Conservation (phyloP, 768 basidiomycete species). For the Mycena latifolia region DNA sequence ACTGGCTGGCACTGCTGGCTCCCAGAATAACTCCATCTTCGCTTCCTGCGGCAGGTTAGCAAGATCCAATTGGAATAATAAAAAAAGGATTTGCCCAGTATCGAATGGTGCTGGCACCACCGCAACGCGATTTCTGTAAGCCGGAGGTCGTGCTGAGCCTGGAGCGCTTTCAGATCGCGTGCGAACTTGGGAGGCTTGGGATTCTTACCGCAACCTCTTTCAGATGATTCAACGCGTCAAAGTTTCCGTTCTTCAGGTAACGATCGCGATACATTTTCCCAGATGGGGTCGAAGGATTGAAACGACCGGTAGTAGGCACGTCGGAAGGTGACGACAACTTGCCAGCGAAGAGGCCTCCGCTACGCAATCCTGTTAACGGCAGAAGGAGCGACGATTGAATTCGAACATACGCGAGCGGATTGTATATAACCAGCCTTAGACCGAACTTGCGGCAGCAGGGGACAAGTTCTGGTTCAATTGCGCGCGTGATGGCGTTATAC, state of each 20-base stretch:
- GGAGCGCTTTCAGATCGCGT: constrained; percentile 1
- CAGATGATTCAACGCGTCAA: constrained; percentile 56
- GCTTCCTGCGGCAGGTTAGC: constrained; percentile 21
- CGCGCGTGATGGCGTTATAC: constrained; percentile 62
- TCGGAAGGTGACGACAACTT: constrained; percentile 52
- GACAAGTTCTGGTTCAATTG: constrained; percentile 60
- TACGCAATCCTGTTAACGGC: constrained; percentile 30
- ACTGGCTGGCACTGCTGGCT: constrained; percentile 58
- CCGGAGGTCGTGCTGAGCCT: constrained; percentile 56
- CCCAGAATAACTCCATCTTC: constrained; percentile 63
- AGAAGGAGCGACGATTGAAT: constrained; percentile 11
- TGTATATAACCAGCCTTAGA: constrained; percentile 59
- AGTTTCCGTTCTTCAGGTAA: constrained; percentile 57
- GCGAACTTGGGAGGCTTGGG: background rate
- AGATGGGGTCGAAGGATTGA: constrained; percentile 50
- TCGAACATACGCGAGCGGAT: constrained; percentile 53
- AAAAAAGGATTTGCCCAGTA: constrained; percentile 38
- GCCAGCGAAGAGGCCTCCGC: constrained; percentile 62
- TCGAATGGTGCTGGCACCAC: constrained; percentile 66
- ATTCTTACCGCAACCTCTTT: constrained; percentile 54
- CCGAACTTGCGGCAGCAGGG: constrained; percentile 63
- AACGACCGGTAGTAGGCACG: constrained; percentile 53
- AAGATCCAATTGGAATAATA: no score
- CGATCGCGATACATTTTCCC: constrained; percentile 61
- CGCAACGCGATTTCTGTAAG: constrained; percentile 64